These are phyloP conservation scores for Intubia oerlemansii DNA, from an alignment of 2,329 filamentous ascomycete genomes.

Conservation along the genomic window DNA sequence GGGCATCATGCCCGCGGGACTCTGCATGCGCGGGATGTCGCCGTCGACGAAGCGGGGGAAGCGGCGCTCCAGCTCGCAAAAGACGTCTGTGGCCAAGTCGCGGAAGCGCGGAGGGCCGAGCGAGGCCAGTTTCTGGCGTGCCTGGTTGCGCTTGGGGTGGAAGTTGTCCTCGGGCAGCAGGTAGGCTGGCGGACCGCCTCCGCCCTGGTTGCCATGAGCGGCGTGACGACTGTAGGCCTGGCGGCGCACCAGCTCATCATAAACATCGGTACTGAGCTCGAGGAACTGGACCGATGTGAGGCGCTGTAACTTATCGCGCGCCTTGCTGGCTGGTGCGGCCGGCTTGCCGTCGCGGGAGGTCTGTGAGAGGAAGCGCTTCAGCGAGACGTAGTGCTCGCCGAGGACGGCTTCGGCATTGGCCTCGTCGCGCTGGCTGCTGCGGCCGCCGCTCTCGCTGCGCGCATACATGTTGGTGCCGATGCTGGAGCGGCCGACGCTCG, in stretches of 20 bases:
- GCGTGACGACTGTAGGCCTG: slow-evolving; percentile 43
- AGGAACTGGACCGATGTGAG: slow-evolving; percentile 87
- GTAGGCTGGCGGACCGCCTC: slow-evolving; percentile 38
- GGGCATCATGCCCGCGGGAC: slow-evolving; percentile 43
- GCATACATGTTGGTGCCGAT: slow-evolving; percentile 53
- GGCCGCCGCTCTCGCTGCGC: slow-evolving; percentile 36
- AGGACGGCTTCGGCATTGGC: slow-evolving; percentile 40
- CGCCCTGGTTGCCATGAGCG: slow-evolving; percentile 25
- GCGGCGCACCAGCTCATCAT: slow-evolving; percentile 76
- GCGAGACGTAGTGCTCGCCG: slow-evolving; percentile 58
- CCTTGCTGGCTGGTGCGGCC: slow-evolving; percentile 62
- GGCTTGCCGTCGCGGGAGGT: slow-evolving; percentile 54
- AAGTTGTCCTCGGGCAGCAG: slow-evolving; percentile 74
- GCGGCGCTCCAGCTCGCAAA: slow-evolving; percentile 77
- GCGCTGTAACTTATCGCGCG: slow-evolving; percentile 80
- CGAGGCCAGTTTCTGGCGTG: slow-evolving; percentile 84
- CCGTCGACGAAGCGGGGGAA: slow-evolving; percentile 47
- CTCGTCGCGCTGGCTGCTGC: slow-evolving; percentile 33
- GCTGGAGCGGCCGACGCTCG: slow-evolving; percentile 70
- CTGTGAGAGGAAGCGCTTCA: slow-evolving; percentile 54
- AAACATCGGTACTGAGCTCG: slow-evolving; percentile 93
- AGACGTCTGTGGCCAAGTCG: slow-evolving; percentile 87
- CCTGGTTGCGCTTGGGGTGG: slow-evolving; percentile 93
- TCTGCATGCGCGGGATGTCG: slow-evolving; percentile 47
- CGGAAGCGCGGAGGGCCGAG: slow-evolving; percentile 72